Percentiles rank a stretch among this genome's conserved stretches.
These are phyloP conservation scores for Aspergillus ruber DNA, from an alignment of 2,329 filamentous ascomycete genomes.

Conservation along the genomic window DNA sequence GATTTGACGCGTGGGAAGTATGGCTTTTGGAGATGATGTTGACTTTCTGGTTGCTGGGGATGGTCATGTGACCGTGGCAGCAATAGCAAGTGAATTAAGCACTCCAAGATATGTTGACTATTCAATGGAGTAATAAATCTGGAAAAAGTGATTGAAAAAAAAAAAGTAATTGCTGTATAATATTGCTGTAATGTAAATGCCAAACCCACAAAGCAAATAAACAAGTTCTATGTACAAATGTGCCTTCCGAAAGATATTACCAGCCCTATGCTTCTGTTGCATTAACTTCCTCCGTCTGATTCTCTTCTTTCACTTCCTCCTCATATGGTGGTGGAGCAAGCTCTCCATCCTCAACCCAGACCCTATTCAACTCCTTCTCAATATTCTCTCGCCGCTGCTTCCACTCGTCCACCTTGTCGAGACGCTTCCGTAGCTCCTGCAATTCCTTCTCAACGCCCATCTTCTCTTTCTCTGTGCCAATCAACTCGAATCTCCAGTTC, in stretches of 20 bases:
- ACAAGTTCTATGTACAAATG: neutral
- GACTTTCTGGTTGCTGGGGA: neutral
- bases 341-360: conserved; percentile 49
- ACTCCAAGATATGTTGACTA: too few relatives aligned
- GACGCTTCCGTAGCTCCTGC: conserved; percentile 69
- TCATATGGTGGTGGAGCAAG: conserved; percentile 32
- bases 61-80: neutral
- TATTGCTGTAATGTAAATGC: neutral
- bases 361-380: conserved; percentile 66
- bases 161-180: neutral
- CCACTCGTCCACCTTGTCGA: conserved; percentile 79
- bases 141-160: neutral
- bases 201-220: neutral
- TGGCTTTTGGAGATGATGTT: too few relatives aligned
- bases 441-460: conserved; percentile 88
- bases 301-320: conserved; percentile 11
- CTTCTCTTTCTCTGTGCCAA: conserved; percentile 90
- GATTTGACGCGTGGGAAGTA: neutral
- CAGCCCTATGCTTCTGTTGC: conserved; percentile 1
- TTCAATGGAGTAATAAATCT: neutral
- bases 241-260: neutral
- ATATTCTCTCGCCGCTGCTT: conserved; percentile 72
- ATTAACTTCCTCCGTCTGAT: conserved; percentile 3
- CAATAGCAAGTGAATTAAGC: too few relatives aligned
- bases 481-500: conserved; percentile 87